Conservation (phyloP, 192 early-diverging fungal genomes). For the Entophlyctis helioformis region DNA sequence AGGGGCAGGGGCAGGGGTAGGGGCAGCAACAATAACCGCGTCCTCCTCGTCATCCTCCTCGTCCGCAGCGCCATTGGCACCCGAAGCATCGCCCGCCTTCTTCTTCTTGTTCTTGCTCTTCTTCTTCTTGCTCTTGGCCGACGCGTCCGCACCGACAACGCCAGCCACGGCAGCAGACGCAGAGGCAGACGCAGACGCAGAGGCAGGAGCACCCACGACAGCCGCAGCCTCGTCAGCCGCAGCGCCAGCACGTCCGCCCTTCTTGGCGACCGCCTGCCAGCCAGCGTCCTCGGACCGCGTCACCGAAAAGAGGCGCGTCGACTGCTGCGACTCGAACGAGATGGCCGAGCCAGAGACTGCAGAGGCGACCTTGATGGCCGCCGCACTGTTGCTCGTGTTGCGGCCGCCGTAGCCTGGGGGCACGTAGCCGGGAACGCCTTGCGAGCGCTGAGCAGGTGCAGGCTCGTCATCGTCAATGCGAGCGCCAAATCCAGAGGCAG, state of each 20-base stretch:
- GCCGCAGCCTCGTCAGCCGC: constrained; percentile 10
- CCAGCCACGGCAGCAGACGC: constrained; percentile 1
- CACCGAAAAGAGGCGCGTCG: background rate
- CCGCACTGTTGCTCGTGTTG: constrained; percentile 1
- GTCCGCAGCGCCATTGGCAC: background rate
- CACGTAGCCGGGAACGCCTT: background rate
- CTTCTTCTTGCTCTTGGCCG: constrained; percentile 6
- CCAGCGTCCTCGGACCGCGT: background rate
- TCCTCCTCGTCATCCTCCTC: too few species aligned
- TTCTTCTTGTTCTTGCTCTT: constrained; percentile 24
- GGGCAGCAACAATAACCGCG: background rate
- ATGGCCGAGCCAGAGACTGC: constrained; percentile 8
- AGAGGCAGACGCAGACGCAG: background rate
- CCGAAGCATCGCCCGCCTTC: constrained; percentile 3
- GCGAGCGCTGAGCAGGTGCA: background rate
- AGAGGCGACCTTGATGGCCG: background rate
- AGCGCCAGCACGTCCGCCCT: constrained; percentile 9
- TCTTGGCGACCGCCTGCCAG: background rate
- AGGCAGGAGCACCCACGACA: background rate
- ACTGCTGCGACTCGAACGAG: background rate
- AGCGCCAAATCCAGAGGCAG: too few species aligned
- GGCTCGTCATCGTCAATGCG: constrained; percentile 19
- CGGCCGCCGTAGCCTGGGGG: constrained; percentile 11
- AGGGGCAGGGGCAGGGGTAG: too few species aligned
- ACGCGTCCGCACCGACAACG: constrained; percentile 2